phyloP scores from a whole-genome alignment of 2,329 filamentous ascomycete genomes.

The Alternaria arborescens region DNA sequence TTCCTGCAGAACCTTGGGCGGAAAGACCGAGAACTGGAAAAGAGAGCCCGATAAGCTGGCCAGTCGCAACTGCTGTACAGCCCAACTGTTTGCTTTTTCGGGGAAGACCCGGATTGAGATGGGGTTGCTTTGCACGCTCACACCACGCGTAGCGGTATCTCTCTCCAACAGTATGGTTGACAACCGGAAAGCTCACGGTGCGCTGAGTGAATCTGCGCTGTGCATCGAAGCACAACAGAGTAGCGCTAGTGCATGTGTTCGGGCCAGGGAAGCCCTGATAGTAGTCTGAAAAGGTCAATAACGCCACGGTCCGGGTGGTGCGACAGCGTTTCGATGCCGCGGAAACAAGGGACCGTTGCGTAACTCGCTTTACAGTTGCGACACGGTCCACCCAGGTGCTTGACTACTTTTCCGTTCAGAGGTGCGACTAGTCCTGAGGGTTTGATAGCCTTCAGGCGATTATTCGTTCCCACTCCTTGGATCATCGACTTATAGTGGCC shows the following conservation, averaged over 20 bases:
- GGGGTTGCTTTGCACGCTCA: conserved; percentile 24
- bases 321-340: conserved; percentile 28
- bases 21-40: conserved; percentile 14
- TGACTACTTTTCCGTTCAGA: conserved; percentile 31
- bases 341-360: conserved; percentile 36
- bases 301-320: conserved; percentile 40
- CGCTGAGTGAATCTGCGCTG: conserved; percentile 5
- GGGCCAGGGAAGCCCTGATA: conserved; percentile 22
- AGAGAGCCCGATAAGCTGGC: conserved; percentile 21
- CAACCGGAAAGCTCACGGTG: conserved; percentile 11
- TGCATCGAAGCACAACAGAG: conserved; percentile 12
- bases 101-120: conserved; percentile 7
- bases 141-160: conserved; percentile 41
- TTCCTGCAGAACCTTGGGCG: conserved; percentile 8
- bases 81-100: conserved; percentile 21
- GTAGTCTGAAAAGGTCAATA: conserved; percentile 34
- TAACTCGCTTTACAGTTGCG: conserved; percentile 32
- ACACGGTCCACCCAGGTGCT: conserved; percentile 31
- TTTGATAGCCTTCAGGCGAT: conserved; percentile 8
- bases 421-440: conserved; percentile 15
- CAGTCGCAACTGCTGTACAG: conserved; percentile 16
- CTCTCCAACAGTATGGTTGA: conserved; percentile 22
- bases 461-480: conserved; percentile 21
- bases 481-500: conserved; percentile 27
- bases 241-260: conserved; percentile 14